Base-by-base conservation (phyloP, 306 rosid genomes). In the Acmispon strigosus region DNA sequence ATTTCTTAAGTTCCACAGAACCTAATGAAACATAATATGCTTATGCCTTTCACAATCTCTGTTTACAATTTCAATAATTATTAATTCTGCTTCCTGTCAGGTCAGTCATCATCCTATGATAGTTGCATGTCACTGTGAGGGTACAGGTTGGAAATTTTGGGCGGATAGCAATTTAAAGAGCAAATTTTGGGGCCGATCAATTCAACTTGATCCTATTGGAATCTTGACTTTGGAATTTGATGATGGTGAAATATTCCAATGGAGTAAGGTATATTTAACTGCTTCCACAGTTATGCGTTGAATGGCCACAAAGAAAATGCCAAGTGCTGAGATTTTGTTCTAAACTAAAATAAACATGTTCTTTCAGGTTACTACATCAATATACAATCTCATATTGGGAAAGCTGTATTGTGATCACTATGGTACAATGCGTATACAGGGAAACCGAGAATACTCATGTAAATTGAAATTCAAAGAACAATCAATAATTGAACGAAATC, bases 101-200 rank as follows among this genome's bases (percentile, higher is more conserved):
- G 98, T 92, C 52, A 92, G 98, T 78, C 98, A 92, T 78, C 98
- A 92, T 58, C 98, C 98, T 24, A 86, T 90, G 96, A 60, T 88
- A 44, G 89, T 92, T 7, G 98, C 98, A 57, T 92, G 96, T 81
- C 96, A 92, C 75, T 90, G 96, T 69, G 91, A 90, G 86, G 98
- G 98, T 72, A 78, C 74, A 50, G 98, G 98, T 22, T 92, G 98
- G 98, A 90, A 82, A 81, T 92, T 92, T 84, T 88, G 91, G 89
- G 98, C 85, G 10, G 98, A 92, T 66, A 90, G 98, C 86, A 92
- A 92, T 82, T 81, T 92, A 85, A 92, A 86, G 85, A 92, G 98
- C 79, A 92, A 92, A 82, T 92, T 92, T 78, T 88, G 98, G 98
- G 98, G 98, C 54, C 96, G 98, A 44, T 92, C 98, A 29, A 92